Evolutionary conservation across 352 stramenopile species (phyloP), one percentile per base, ranked within the genome.

Genomic region (Phytophthora megakarya): DNA sequence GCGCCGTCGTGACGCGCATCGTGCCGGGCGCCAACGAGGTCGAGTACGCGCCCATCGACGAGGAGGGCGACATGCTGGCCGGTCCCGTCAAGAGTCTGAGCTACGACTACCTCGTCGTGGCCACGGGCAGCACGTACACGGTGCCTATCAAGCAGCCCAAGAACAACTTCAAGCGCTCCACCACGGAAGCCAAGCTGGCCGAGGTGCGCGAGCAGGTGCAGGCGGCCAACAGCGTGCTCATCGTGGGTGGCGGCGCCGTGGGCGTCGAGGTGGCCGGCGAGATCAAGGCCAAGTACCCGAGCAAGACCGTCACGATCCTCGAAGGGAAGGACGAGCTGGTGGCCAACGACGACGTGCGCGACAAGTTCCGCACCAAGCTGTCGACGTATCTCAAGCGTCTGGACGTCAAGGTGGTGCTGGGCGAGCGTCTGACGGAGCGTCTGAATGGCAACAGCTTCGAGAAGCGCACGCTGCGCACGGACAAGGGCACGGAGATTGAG

Each of bases 81-180:
- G 59, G 48, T 3, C 50, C 61, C 40, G 59, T 68, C 40, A 73
- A 78, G 48, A 72, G 49, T 30, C 37, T 89, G 18, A n/a, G 30
- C 5, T 90, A 81, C 46, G 79, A 88, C 73, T 89, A 84, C 49
- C 61, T 89, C 7, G 68, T 90, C 26, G 46, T 90, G 25, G 81
- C 81, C 18, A 90, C 80, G 0, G 77, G 77, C 12, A 84, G 71
- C 64, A 85, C 67, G 46, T 88, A 89, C 76, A 67, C 78, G 4
- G 64, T 72, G 43, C 81, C 81, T n/a, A 53, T 53, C 45, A 53
- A 53, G 45, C 74, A 71, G 22, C 66, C 53, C 37, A 64, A 64
- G 44, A 65, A 67, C 60, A 63, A 76, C 63, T 77, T 68, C 52
- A 70, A 70, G 39, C 70, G 68, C 18, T 28, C 56, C 25, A 54